These are phyloP conservation scores for Paecilomyces formosus DNA, from an alignment of 2,329 filamentous ascomycete species.

Conservation along the genomic window DNA sequence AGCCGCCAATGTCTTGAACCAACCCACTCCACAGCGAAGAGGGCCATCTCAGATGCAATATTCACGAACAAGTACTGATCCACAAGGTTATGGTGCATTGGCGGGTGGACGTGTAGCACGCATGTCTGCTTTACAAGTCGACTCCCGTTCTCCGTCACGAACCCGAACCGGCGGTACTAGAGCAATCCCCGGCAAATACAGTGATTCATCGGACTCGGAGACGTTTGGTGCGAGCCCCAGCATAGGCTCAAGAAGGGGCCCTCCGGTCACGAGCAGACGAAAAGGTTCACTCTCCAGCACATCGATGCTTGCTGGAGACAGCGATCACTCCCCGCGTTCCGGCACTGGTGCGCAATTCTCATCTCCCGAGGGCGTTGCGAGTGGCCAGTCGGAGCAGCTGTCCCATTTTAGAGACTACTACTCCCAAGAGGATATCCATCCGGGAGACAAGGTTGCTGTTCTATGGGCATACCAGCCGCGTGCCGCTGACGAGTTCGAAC, in stretches of 20 bases:
- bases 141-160: conserved; percentile 54
- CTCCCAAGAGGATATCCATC: conserved; percentile 90
- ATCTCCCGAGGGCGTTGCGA: conserved; percentile 73
- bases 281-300: conserved; percentile 84
- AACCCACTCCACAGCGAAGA: conserved; percentile 63
- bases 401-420: conserved; percentile 99
- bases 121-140: conserved; percentile 87
- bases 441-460: conserved; percentile 80
- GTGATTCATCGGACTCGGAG: conserved; percentile 54
- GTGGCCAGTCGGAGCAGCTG: conserved; percentile 90
- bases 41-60: conserved; percentile 37
- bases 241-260: conserved; percentile 50
- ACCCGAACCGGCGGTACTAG: conserved; percentile 45
- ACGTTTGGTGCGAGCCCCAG: conserved; percentile 64
- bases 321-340: conserved; percentile 65
- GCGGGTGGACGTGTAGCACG: conserved; percentile 85
- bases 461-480: conserved; percentile 97
- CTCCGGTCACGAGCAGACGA: conserved; percentile 51
- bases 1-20: conserved; percentile 76
- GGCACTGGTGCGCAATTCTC: conserved; percentile 66
- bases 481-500: conserved; percentile 82
- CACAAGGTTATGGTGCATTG: conserved; percentile 61
- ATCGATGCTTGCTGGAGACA: conserved; percentile 61
- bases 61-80: conserved; percentile 22
- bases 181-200: conserved; percentile 40